Base-by-base conservation (phyloP, 2,329 filamentous ascomycete species). In the Botrytis tulipae region DNA sequence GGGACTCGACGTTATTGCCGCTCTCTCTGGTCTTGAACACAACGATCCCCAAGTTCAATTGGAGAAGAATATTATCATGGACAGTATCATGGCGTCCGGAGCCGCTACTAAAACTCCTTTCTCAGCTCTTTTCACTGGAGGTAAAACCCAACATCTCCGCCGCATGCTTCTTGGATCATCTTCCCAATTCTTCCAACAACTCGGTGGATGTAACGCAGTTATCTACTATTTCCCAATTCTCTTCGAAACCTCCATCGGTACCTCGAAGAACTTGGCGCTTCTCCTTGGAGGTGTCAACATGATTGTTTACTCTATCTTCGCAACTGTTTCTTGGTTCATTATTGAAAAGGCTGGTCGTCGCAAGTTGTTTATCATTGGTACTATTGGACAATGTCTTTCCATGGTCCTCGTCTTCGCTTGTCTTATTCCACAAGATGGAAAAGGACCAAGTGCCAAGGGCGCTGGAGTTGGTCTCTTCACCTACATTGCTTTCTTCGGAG, bases 1-100 rank as follows among this genome's bases (percentile, higher is more conserved):
- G 81, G 96, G 95, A 67, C 97, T 98, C 82, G 90, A 97, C 57
- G 96, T 99, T 68, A 98, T 98, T 83, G 95, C 96, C 75, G 98
- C 98, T 80, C 86, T 98, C 9, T 97, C 97, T 80, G 95, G 95
- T 77, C 82, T 72, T 76, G 82, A 84, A n/a, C 78, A 83, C 10
- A 83, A 87, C n/a, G 82, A 86, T 69, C 83, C 83, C 22, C 77
- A 79, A n/a, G 77, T 80, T 10, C 76, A 78, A 35, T 78, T 81
- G 71, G 79, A 80, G 60, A 77, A 80, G 71, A 79, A 78, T 20
- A 73, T 83, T 22, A 81, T 81, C 51, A 77, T 82, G 32, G 80
- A 82, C 59, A 79, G 81, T 57, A 86, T 86, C 65, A 81, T 79
- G 78, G 75, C 80, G 76, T 72, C 82, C 59, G 79, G 82, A 18